Evolutionary conservation across 1,284 basidiomycete genomes (phyloP), one percentile per base, ranked within the genome.

Genomic region (Malassezia furfur): DNA sequence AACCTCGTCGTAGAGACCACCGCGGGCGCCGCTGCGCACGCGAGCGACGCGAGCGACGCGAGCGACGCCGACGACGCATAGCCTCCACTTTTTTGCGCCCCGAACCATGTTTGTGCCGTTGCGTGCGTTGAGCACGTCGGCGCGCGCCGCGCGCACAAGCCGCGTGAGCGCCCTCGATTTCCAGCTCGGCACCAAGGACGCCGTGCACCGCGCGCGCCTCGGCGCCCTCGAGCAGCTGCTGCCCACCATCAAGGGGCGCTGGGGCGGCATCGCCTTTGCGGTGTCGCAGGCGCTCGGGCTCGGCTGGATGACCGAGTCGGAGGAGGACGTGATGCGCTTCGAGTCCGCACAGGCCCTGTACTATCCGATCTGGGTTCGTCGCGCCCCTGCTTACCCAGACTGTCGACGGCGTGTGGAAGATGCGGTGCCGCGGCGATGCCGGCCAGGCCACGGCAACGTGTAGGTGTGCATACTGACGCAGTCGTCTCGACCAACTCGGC

Each of bases 1-100:
- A 68, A 59, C 32, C 52, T 70, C 17, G 63, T 70, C 21, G 65
- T 70, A n/a, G 68, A 70, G 53, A 60, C 62, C 9, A 43, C 44
- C 0, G 48, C 57, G 12, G 48, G 56, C 25, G 57, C 54, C 19
- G 58, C 51, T 12, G 12, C 12, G 10, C 14, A 43, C 17, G 14
- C 40, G 14, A 43, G 40, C 32, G 43, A 45, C 28, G 14, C 43
- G 25, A 31, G 25, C 43, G 43, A 45, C 43, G 15, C 40, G 30
- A 43, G 40, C 30, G 32, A 37, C 36, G 36, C 17, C 15, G 17
- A 45, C 15, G 43, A 45, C 22, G 15, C 32, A 30, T 45, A 45
- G 43, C 32, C 17, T 45, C 43, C 22, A 45, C 43, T 40, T 40
- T 38, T n/a, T 40, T n/a, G 38, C 38, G 25, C 25, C 25, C 7